Base-by-base conservation (phyloP, 176 grass and related monocot genomes). In the Aegilops sharonensis region DNA sequence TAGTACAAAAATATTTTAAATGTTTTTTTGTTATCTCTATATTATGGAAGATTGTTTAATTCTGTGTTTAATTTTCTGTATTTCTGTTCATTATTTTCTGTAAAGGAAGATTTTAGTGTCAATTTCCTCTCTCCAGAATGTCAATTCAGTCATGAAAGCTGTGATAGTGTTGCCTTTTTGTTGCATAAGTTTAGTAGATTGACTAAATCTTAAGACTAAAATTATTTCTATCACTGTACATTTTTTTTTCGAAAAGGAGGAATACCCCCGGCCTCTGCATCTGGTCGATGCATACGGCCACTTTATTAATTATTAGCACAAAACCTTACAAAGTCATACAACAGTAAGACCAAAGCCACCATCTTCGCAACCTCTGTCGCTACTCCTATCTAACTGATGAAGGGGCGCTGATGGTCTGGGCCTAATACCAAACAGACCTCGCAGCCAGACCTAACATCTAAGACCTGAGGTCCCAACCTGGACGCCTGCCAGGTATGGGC, bases 61-160 rank as follows among this genome's bases (percentile, higher is more conserved):
- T 27, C 24, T 75, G 5, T 63, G 14, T 69, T 54, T 64, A 42
- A 40, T 39, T 85, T 85, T 31, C 3, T 45, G 32, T 64, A 67
- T 25, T 18, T 83, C 78, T 85, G 13, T 78, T 85, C 21, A 63
- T 84, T 23, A n/a, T 54, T 54, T 54, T 54, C 15, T 18, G 15
- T 54, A 54, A 54, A 54, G 5, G 15, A 54, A 54, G 50, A 54
- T 54, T 54, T 54, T 54, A 54, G 50, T 48, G 63, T 61, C 24
- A 52, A 74, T 39, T 60, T 91, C 37, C 81, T 29, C 89, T 89
- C 43, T 74, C 15, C 50, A 89, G 87, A 83, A 68, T 82, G 72
- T 95, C 31, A 95, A 85, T 45, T 77, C 29, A 57, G 85, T 93
- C 59, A 85, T 59, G 62, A 47, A 75, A 84, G 29, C 61, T 72